These are phyloP conservation scores for Edaphochlamys debaryana DNA, from an alignment of 139 green algal species.

Conservation along the genomic window DNA sequence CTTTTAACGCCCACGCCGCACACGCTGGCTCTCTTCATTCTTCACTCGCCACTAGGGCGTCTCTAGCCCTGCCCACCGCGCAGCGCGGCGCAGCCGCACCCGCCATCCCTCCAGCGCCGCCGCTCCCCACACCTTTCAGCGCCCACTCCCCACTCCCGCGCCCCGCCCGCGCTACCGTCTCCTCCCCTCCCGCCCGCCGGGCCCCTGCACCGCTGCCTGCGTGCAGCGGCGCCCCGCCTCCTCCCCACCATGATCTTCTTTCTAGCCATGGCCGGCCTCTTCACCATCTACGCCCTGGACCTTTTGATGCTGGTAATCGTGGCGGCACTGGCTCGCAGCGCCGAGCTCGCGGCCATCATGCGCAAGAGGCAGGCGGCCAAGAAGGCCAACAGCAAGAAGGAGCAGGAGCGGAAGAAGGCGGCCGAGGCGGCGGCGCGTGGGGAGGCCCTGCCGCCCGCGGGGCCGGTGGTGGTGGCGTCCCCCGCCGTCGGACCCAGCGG, in stretches of 20 bases:
- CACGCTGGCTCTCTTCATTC: too few species aligned
- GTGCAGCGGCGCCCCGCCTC: too few species aligned
- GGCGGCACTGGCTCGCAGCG: conserved; percentile 44
- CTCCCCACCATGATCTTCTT: conserved; percentile 56
- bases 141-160: too few species aligned
- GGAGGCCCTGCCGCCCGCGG: neutral
- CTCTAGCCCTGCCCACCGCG: too few species aligned
- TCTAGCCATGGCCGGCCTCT: conserved; percentile 57
- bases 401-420: neutral
- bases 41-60: too few species aligned
- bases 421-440: neutral
- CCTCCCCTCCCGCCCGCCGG: too few species aligned
- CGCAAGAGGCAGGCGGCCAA: neutral
- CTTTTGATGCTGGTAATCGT: conserved; percentile 65
- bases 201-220: too few species aligned
- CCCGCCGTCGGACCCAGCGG: neutral
- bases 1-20: too few species aligned
- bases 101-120: too few species aligned
- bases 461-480: neutral
- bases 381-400: conserved; percentile 35
- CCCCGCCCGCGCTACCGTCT: too few species aligned
- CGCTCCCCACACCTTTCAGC: too few species aligned
- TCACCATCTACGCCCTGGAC: conserved; percentile 66
- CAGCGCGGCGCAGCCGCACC: too few species aligned
- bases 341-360: conserved; percentile 38